Evolutionary conservation across 768 basidiomycete genomes (phyloP), one percentile per base, ranked within the genome.

Genomic region (Krasilnikovozyma curviuscula): DNA sequence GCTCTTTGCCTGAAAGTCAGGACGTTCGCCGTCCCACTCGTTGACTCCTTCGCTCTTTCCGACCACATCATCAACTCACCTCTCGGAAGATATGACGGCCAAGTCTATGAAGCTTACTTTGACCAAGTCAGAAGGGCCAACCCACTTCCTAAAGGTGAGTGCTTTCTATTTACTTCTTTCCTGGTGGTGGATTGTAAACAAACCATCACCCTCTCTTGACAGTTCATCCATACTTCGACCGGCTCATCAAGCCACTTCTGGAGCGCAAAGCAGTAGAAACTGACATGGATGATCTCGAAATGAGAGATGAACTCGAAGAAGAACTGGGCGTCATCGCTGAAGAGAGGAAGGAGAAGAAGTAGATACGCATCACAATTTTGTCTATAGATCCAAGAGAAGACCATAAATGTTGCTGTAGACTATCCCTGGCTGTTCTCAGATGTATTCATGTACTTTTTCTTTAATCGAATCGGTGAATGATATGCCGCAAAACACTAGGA

Each of bases 41-140:
- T 64, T 29, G 65, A 66, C 55, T 46, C 62, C 7, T 66, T 66
- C 48, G 63, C 65, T 0, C 54, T 64, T 8, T 56, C 41, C 31
- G 40, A 43, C 27, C 48, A 49, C 42, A 49, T 49, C 48, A 60
- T 67, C 58, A 69, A 69, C 55, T 67, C 66, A 7, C 67, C 68
- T n/a, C 59, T 69, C 3, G 68, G 68, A 14, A 57, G 61, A 31
- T 66, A 64, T 57, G 65, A 66, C 52, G 68, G 68, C 18, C 58
- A 67, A 41, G 59, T 69, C 31, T 69, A 69, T 63, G 61, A 65
- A 33, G 61, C 61, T 25, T 69, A 69, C 59, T 68, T 67, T 53
- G 59, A 66, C 49, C 67, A 65, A 45, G 63, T 69, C 30, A 62
- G 63, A 49, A 63, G 63, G 13, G 54, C 62, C 35, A 69, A 69